Evolutionary conservation across 2,329 filamentous ascomycete species (phyloP), one percentile per base, ranked within the genome.

Genomic region (Colletotrichum sp.): DNA sequence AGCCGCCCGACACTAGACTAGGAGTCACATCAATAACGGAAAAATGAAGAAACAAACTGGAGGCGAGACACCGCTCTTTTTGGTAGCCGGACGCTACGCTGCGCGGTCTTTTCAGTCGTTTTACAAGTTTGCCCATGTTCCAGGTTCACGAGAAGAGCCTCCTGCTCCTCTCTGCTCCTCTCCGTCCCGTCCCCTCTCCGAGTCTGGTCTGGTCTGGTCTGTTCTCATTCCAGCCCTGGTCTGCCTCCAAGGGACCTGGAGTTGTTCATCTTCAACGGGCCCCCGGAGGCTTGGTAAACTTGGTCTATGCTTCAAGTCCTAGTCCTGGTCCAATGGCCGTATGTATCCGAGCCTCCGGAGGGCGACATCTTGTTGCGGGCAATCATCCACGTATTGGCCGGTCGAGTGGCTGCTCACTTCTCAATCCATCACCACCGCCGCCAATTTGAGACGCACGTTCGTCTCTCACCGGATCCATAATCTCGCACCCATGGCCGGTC

Each of bases 401-500:
- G 68, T 22, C 71, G 22, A 30, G 68, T 75, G 72, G 68, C 69
- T 75, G 73, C 62, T 75, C 73, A 72, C 73, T 75, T 75, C 69
- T 68, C 64, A 72, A 72, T 75, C 69, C 60, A 75, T 72, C 70
- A 75, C 32, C 62, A 43, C 69, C 68, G 64, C 73, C 69, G 73
- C 66, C 66, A 66, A 70, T 75, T 58, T 70, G 62, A 75, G 69
- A 75, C 73, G 69, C 73, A 75, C 69, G 69, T 73, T 75, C 73
- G 70, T 75, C 64, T 75, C 73, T 75, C 73, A 73, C 73, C 73
- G 73, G 73, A 75, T 75, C 73, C 73, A 75, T 75, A 75, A 75
- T 75, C 69, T 75, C 56, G 73, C 56, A 72, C 56, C 73, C 69
- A 66, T 67, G 73, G 13, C 62, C 70, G 62, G 70, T 72, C 69